Percentiles rank a stretch among this genome's conserved stretches.
Evolutionary conservation across 2,329 filamentous ascomycete genomes (phyloP).

Genomic region (Davidsoniella virescens): DNA sequence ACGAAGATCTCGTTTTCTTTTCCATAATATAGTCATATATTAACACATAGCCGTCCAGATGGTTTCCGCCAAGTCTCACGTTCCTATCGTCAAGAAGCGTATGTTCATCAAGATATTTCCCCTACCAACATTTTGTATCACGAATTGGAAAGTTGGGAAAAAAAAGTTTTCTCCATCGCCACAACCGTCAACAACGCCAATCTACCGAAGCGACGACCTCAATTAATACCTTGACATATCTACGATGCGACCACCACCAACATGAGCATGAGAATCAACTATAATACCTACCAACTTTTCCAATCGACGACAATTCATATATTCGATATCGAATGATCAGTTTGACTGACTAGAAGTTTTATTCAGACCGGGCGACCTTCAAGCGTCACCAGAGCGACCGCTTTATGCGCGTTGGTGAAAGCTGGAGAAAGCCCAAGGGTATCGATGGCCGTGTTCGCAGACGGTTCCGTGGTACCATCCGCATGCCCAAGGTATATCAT

Average conservation of each 20-base stretch:
- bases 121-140: background rate
- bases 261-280: background rate
- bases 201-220: background rate
- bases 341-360: slow-evolving; percentile 14
- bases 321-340: slow-evolving; percentile 2
- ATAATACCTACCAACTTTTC: background rate
- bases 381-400: slow-evolving; percentile 93
- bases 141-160: background rate
- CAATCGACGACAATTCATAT: background rate
- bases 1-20: slow-evolving; percentile 5
- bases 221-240: background rate
- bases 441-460: slow-evolving; percentile 96
- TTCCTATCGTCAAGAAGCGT: slow-evolving; percentile 99
- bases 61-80: slow-evolving; percentile 98
- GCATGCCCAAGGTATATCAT: slow-evolving; percentile 88
- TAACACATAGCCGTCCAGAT: slow-evolving; percentile 40
- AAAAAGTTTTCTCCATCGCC: background rate
- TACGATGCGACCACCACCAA: background rate
- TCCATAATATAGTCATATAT: slow-evolving; percentile 2
- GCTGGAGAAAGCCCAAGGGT: slow-evolving; percentile 99
- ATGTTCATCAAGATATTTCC: slow-evolving; percentile 28
- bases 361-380: slow-evolving; percentile 80
- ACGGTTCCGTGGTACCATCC: slow-evolving; percentile 89
- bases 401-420: slow-evolving; percentile 78
- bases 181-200: background rate